Percentiles rank a stretch among this genome's conserved stretches.
Conservation (phyloP, 2,329 filamentous ascomycete species). For the Neofusicoccum cordaticola region DNA sequence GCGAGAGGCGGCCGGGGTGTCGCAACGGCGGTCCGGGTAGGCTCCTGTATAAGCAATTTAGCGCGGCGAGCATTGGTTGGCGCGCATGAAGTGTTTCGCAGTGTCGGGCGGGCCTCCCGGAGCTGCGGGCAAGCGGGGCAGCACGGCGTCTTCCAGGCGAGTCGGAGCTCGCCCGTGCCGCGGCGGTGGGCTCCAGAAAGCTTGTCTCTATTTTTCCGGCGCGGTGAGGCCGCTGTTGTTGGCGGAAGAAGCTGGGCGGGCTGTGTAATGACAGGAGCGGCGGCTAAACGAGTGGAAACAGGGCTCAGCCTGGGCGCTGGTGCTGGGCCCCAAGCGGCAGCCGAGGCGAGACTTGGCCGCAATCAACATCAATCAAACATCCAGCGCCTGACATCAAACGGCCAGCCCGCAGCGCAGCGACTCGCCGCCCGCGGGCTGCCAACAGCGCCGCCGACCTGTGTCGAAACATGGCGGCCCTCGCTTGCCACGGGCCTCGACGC, state of each 20-base stretch:
- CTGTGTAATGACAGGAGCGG: conserved; percentile 1
- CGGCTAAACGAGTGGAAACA: conserved; percentile 5
- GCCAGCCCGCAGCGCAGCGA: neutral
- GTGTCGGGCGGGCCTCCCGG: neutral
- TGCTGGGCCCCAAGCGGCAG: neutral
- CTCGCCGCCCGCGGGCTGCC: neutral
- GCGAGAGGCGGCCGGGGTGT: neutral
- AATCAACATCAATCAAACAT: conserved; percentile 13
- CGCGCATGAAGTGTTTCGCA: neutral
- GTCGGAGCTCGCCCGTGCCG: neutral
- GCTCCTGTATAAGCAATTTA: conserved; percentile 1
- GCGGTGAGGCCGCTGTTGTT: neutral
- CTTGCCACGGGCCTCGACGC: neutral
- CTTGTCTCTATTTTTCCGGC: neutral
- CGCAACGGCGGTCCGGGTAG: conserved; percentile 10
- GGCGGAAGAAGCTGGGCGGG: conserved; percentile 1
- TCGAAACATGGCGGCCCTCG: conserved; percentile 5
- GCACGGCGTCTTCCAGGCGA: neutral
- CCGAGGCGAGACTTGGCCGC: conserved; percentile 4
- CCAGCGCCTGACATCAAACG: neutral
- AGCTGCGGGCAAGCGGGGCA: neutral
- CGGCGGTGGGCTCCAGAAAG: neutral
- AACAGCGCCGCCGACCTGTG: neutral
- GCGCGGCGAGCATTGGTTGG: neutral
- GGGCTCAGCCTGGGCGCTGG: neutral